These are phyloP conservation scores for Coniochaeta sp. DNA, from an alignment of 2,329 filamentous ascomycete species.

Conservation along the genomic window DNA sequence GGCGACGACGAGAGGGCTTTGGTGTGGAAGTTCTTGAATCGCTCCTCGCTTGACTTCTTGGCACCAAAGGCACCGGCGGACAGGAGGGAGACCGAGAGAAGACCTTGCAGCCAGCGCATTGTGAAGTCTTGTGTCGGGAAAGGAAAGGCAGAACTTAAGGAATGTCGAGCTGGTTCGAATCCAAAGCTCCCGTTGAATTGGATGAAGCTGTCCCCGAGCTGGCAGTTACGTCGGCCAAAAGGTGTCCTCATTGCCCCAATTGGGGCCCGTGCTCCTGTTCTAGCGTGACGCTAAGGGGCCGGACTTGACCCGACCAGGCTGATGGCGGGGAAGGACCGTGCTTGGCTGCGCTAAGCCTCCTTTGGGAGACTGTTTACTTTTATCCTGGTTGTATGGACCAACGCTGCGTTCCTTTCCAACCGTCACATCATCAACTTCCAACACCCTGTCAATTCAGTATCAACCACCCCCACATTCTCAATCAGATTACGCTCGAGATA, in stretches of 20 bases:
- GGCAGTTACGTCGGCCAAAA: neutral
- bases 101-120: slow-evolving; percentile 62
- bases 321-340: neutral
- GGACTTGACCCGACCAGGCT: neutral
- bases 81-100: slow-evolving; percentile 58
- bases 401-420: neutral
- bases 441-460: neutral
- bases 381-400: neutral
- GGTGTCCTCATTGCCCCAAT: slow-evolving; percentile 4
- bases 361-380: slow-evolving; percentile 3
- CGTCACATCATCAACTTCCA: neutral
- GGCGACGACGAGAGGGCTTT: slow-evolving; percentile 60
- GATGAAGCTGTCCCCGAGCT: neutral
- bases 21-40: slow-evolving; percentile 64
- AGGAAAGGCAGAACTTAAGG: slow-evolving; percentile 3
- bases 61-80: slow-evolving; percentile 53
- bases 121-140: slow-evolving; percentile 23
- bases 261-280: neutral
- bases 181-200: neutral
- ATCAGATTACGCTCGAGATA: neutral
- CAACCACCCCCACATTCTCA: neutral
- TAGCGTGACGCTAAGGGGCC: neutral
- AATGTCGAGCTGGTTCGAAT: slow-evolving; percentile 4
- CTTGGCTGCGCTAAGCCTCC: neutral
- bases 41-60: slow-evolving; percentile 49